Conservation (phyloP, 306 rosid species). For the Begonia loranthoides region DNA sequence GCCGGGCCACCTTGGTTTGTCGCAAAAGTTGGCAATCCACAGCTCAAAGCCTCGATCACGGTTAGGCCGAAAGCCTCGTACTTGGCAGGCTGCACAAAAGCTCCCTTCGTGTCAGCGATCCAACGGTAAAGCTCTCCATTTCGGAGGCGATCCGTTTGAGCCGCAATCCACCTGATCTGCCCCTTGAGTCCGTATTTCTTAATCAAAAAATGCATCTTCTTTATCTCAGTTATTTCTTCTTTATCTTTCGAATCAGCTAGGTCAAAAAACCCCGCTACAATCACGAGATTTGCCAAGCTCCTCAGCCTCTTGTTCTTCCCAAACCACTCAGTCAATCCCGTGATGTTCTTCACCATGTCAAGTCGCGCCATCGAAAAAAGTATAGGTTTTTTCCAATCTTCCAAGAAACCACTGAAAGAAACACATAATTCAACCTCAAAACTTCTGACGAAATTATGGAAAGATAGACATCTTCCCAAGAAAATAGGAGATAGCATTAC, state of each 20-base stretch:
- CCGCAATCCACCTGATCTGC: constrained; percentile 87
- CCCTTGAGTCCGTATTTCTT: constrained; percentile 51
- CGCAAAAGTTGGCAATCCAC: constrained; percentile 87
- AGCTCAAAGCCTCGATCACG: constrained; percentile 93
- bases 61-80: constrained; percentile 94
- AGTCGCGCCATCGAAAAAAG: constrained; percentile 93
- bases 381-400: constrained; percentile 73
- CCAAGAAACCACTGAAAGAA: constrained; percentile 66
- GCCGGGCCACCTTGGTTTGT: constrained; percentile 97
- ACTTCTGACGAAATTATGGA: too few species aligned
- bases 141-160: constrained; percentile 70
- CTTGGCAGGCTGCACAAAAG: constrained; percentile 91
- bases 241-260: constrained; percentile 84
- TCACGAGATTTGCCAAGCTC: constrained; percentile 58
- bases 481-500: constrained; percentile 9
- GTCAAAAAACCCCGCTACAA: constrained; percentile 85
- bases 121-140: constrained; percentile 74
- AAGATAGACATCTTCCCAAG: not conserved
- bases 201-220: constrained; percentile 66
- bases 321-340: constrained; percentile 81
- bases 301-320: constrained; percentile 62
- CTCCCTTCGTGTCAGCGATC: constrained; percentile 75
- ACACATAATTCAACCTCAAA: not conserved
- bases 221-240: constrained; percentile 79
- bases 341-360: constrained; percentile 83